Base-by-base conservation (phyloP, 2,329 filamentous ascomycete genomes). In the Mycosphaerelloides madeirae region DNA sequence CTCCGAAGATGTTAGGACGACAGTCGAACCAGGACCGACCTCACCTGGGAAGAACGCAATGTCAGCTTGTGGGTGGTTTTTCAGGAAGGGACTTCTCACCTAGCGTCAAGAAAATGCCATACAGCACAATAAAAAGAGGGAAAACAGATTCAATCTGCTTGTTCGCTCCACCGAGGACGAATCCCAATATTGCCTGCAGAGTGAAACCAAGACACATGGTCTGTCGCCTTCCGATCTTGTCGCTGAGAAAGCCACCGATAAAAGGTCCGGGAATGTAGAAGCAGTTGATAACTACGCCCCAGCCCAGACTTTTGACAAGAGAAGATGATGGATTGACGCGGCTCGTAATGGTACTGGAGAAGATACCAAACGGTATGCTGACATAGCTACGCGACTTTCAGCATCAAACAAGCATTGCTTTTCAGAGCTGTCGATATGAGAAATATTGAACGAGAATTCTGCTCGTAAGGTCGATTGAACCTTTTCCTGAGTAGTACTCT, bases 191-290 rank as follows among this genome's bases (percentile, higher is more conserved):
- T 3, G 82, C 84, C 64, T 95, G 89, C 1, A 81, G 60, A 1
- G 73, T 66, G 5, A 94, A 84, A 8, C 87, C 87, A 3, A 82
- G 65, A 1, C 79, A 78, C 2, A 95, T 74, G 1, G 85, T 84
- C 56, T 84, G 80, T 49, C 83, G 81, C 1, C 88, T 86, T 0
- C 89, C 89, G 33, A 93, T 71, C 67, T 74, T 79, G 65, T 95
- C 89, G 22, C 81, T 84, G 6, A 86, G 70, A 41, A 85, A 84
- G 0, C 87, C 85, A 16, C 89, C 89, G 4, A 85, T 67, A 41
- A 88, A 73, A 12, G 86, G 85, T 1, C 89, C 89, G 0, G 87
- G 88, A 37, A 94, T 77, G 65, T 93, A 93, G 66, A 95, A 95
- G 49, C 87, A 69, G 64, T 93, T 94, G 70, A 93, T 81, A 22